Base-by-base conservation (phyloP, 306 rosid genomes). In the Cicer arietinum region DNA sequence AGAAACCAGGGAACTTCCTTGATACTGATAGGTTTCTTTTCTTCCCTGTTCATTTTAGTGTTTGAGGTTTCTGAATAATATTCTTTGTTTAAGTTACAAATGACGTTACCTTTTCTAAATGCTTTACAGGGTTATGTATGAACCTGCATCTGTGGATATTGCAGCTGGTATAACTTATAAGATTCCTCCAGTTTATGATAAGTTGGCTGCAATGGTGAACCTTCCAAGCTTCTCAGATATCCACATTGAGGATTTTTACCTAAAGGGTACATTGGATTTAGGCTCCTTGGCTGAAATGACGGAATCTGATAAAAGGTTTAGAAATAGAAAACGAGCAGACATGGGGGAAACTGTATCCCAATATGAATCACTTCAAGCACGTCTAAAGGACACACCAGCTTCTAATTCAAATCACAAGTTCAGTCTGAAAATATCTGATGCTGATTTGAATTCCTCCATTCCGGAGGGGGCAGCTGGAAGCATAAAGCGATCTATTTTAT, bases 381-480 rank as follows among this genome's bases (percentile, higher is more conserved):
- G 91, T 60, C 77, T 95, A 65, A 87, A 86, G 86, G 85, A 84
- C 77, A 73, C 75, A 51, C 63, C 90, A 74, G 79, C 90, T 57
- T 90, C 98, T 69, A 84, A 88, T 64, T 86, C 90, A 0, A 53
- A 92, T 71, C 89, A 85, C 69, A 88, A 85, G 48, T 95, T 95
- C 85, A 79, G 86, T 79, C 89, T 95, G 72, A 88, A 88, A 87
- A 79, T 95, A 47, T 89, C 98, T 37, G 91, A 95, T 78, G 73
- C 69, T 79, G 91, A 66, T 65, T 81, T 91, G 79, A 81, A 83
- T 85, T 92, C 98, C 46, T 89, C 93, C 80, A 86, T 95, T 78
- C 98, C 96, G 4, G 99, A 95, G 85, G 99, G 99, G 79, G 99
- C 99, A 18, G 98, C 99, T 39, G 99, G 99, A 85, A 92, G 52